Evolutionary conservation across 768 basidiomycete genomes (phyloP), one percentile per base, ranked within the genome.

Genomic region (Boletus bicolor): DNA sequence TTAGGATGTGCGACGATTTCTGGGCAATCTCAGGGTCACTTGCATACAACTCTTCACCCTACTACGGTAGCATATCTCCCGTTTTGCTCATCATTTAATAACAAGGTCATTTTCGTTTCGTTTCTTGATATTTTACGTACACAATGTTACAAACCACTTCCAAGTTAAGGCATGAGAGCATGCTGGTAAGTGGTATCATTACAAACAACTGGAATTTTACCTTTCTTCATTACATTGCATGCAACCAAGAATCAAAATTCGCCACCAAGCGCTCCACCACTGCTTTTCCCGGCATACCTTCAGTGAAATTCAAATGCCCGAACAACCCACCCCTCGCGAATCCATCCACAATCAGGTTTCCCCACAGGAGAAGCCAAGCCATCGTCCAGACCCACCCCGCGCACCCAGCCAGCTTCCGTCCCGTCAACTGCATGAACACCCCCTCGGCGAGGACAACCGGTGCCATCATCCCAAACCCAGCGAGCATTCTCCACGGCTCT

Each of bases 381-480:
- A 68, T 64, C 35, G 68, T 67, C 77, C 76, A 78, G 5, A 65
- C n/a, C 63, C 71, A 66, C 6, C 75, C 75, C 3, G 30, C 26
- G 36, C 41, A 50, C 1, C 75, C 76, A 21, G 58, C 51, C 7
- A 73, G 69, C 26, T 57, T 62, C 47, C 59, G 51, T 5, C 73
- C 70, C 0, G 67, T 72, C 7, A 57, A 21, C 15, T 21, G 28
- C 52, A 56, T 46, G 58, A 60, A 72, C 34, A 2, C 55, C 21
- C 10, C 64, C 62, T 87, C 86, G 11, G 79, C 48, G 2, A 82
- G 47, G 15, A 81, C 60, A 2, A 80, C 82, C 1, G 79, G 55
- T 6, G 77, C 84, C 71, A 79, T 83, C 65, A 81, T 69, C 28
- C 83, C 55, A 63, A 86, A 87, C 59, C 80, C 82, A 1, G 76